Percentiles rank a stretch among this genome's conserved stretches.
Evolutionary conservation across 1,284 basidiomycete genomes (phyloP).

Genomic region (Cryptococcus sp.): DNA sequence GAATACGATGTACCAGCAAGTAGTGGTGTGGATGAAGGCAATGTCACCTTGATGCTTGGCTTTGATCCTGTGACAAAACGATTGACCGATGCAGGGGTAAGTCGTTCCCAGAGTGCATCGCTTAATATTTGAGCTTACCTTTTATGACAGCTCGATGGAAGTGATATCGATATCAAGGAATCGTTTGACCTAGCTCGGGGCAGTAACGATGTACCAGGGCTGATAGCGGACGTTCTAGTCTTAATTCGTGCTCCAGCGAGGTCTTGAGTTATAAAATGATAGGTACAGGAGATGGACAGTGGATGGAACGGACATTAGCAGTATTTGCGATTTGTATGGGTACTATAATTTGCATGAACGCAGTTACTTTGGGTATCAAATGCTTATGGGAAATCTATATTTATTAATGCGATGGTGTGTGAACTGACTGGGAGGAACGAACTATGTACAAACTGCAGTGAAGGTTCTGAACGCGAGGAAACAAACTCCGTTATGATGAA

Average conservation of each 20-base stretch:
- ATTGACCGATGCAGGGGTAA: slow-evolving; percentile 34
- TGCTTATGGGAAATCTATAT: too few relatives aligned
- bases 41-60: slow-evolving; percentile 26
- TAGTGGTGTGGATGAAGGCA: background rate
- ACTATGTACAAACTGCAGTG: too few relatives aligned
- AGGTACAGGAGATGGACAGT: too few relatives aligned
- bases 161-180: slow-evolving; percentile 58
- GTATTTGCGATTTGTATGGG: too few relatives aligned
- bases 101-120: slow-evolving; percentile 5
- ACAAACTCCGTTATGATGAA: too few relatives aligned
- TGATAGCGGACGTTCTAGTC: slow-evolving; percentile 62
- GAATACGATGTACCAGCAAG: slow-evolving; percentile 52
- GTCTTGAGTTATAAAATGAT: too few relatives aligned
- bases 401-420: too few relatives aligned
- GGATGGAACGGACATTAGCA: too few relatives aligned
- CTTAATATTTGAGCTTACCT: background rate
- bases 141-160: slow-evolving; percentile 20
- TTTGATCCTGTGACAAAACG: slow-evolving; percentile 30
- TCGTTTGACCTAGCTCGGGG: slow-evolving; percentile 60
- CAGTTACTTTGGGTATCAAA: too few relatives aligned
- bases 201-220: slow-evolving; percentile 64
- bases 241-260: background rate
- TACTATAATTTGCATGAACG: too few relatives aligned
- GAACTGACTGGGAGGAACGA: too few relatives aligned
- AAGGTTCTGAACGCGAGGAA: too few relatives aligned